Percentiles rank a stretch among this genome's conserved stretches.
Conservation (phyloP, 306 rosid species). For the Quercus glauca region DNA sequence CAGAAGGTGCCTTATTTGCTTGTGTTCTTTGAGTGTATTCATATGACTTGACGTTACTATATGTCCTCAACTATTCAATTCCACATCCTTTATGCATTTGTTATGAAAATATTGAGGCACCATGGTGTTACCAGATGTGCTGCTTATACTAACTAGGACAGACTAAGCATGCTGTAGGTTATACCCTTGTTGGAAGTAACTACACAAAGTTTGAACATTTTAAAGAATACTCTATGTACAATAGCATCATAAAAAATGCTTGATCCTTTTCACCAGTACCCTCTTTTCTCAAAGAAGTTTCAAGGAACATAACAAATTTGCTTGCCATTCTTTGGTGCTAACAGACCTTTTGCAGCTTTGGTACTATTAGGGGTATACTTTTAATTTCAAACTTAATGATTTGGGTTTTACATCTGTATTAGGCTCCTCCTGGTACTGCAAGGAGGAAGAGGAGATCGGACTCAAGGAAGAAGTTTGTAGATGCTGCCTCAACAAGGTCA, state of each 20-base stretch:
- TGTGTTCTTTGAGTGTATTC: not conserved
- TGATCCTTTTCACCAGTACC: not conserved
- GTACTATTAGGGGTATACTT: not conserved
- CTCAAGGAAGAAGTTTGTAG: slow-evolving; percentile 51
- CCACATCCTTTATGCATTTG: not conserved
- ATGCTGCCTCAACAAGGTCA: slow-evolving; percentile 57
- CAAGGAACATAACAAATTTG: not conserved
- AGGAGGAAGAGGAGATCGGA: slow-evolving; percentile 75
- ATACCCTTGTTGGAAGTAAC: not conserved
- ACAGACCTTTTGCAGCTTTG: not conserved
- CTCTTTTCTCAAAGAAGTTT: not conserved
- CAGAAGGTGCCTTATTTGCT: slow-evolving; percentile 61
- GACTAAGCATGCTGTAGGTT: not conserved
- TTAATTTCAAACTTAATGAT: not conserved
- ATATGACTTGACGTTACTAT: not conserved
- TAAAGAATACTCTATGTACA: not conserved
- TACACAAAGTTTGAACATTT: not conserved
- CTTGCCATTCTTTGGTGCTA: not conserved
- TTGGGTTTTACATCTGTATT: slow-evolving; percentile 17
- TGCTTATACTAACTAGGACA: not conserved
- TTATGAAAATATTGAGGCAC: not conserved
- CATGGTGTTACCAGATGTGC: not conserved
- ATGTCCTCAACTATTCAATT: not conserved
- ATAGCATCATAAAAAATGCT: not conserved
- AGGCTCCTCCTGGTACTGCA: slow-evolving; percentile 89